Percentiles rank a stretch among this genome's conserved stretches.
Conservation (phyloP, 495 filamentous ascomycete genomes). For the Aspergillus ostianus region DNA sequence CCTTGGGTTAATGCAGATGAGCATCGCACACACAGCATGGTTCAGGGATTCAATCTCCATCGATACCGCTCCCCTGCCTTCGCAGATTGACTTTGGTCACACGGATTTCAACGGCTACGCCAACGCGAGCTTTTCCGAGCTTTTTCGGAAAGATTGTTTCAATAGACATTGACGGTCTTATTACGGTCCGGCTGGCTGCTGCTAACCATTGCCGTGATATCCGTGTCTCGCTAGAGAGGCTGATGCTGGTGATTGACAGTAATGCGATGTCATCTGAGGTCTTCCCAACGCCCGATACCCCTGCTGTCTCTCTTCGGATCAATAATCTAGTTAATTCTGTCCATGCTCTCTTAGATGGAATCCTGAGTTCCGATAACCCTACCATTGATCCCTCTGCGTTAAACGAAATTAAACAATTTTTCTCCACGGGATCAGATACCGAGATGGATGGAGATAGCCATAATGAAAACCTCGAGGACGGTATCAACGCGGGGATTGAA, state of each 20-base stretch:
- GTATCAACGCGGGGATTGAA: conserved; percentile 30
- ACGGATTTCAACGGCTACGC: conserved; percentile 9
- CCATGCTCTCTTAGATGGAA: too few species aligned
- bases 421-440: background rate
- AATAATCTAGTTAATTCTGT: too few species aligned
- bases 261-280: conserved; percentile 19
- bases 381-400: too few species aligned
- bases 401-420: too few species aligned
- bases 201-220: conserved; percentile 47
- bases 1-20: conserved; percentile 18
- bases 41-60: conserved; percentile 22
- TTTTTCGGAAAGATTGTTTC: conserved; percentile 60
- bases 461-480: conserved; percentile 38
- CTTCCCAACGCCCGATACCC: too few species aligned
- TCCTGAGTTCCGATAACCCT: too few species aligned
- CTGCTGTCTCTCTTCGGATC: too few species aligned
- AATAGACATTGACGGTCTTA: conserved; percentile 49
- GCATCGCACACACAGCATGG: conserved; percentile 19
- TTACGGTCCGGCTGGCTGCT: conserved; percentile 54
- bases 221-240: conserved; percentile 43
- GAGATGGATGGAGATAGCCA: conserved; percentile 5
- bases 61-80: conserved; percentile 15
- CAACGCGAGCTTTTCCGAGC: too few species aligned
- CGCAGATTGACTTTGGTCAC: conserved; percentile 17
- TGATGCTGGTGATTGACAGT: conserved; percentile 38